These are phyloP conservation scores for Raffaelea ambrosiae DNA, from an alignment of 2,329 filamentous ascomycete species.

Conservation along the genomic window DNA sequence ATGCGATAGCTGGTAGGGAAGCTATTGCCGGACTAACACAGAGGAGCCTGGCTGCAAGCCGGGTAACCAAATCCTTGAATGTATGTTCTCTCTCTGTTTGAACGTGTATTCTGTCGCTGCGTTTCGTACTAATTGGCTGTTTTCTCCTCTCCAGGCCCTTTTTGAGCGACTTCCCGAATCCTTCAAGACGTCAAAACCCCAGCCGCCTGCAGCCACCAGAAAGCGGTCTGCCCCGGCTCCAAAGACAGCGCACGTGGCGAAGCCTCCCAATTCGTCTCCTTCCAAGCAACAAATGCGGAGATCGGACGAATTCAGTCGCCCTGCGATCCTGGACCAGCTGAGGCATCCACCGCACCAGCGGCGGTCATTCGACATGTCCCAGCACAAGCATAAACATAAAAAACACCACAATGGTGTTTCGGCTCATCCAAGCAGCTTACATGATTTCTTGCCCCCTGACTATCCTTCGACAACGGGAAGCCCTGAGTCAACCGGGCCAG, in stretches of 20 bases:
- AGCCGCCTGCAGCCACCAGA: conserved; percentile 32
- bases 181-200: conserved; percentile 44
- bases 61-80: conserved; percentile 69
- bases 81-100: conserved; percentile 40
- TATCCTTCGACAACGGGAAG: conserved; percentile 31
- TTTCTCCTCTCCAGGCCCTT: conserved; percentile 48
- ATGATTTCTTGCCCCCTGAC: conserved; percentile 37
- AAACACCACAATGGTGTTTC: conserved; percentile 15
- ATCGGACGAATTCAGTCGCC: conserved; percentile 18
- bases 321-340: conserved; percentile 8
- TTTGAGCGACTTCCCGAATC: conserved; percentile 77
- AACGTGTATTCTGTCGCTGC: too few relatives aligned
- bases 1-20: conserved; percentile 77
- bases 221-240: conserved; percentile 45
- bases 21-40: conserved; percentile 72
- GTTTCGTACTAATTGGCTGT: not conserved
- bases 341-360: conserved; percentile 13
- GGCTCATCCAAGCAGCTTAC: conserved; percentile 29
- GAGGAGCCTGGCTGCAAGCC: conserved; percentile 80
- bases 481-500: conserved; percentile 24
- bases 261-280: conserved; percentile 11
- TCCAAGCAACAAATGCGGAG: conserved; percentile 17
- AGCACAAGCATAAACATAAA: not conserved
- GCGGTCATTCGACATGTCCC: conserved; percentile 8
- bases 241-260: conserved; percentile 15